phyloP scores from a whole-genome alignment of 148 eudicot species.

The Cornus kousa region DNA sequence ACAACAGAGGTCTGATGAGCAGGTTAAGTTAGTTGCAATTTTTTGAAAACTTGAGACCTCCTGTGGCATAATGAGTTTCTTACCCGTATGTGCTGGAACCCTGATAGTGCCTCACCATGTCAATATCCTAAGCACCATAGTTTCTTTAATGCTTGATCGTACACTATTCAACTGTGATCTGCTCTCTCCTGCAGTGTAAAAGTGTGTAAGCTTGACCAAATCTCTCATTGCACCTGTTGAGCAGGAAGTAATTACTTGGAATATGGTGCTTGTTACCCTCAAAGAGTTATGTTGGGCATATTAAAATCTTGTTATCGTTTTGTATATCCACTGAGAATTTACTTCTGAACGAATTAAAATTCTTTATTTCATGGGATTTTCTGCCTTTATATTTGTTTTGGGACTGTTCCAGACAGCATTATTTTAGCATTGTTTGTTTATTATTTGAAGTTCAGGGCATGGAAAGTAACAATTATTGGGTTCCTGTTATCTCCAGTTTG shows the following conservation, averaged over 20 bases:
- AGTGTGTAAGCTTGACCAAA: too few species aligned
- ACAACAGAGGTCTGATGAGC: not conserved
- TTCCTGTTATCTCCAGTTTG: too few species aligned
- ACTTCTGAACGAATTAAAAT: too few species aligned
- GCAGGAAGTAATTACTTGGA: too few species aligned
- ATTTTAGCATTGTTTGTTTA: not conserved
- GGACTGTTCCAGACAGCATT: not conserved
- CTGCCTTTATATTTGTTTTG: not conserved
- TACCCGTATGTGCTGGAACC: not conserved
- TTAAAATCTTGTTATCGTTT: too few species aligned
- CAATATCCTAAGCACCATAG: not conserved
- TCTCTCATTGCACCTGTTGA: too few species aligned
- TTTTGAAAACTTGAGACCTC: slow-evolving; percentile 2
- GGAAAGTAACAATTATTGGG: not conserved
- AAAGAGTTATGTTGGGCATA: too few species aligned
- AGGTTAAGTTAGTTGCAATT: not conserved
- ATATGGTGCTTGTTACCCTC: too few species aligned
- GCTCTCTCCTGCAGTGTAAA: too few species aligned
- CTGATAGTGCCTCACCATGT: not conserved
- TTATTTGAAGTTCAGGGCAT: not conserved
- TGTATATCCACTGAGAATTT: too few species aligned
- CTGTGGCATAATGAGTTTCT: not conserved
- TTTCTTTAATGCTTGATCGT: too few species aligned
- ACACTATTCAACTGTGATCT: too few species aligned
- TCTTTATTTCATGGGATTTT: not conserved